A percentile compares a stretch with the other conserved stretches of the same genome.
phyloP scores from a whole-genome alignment of 1,139 yeast genomes.

The Debaryomyces sp. region DNA sequence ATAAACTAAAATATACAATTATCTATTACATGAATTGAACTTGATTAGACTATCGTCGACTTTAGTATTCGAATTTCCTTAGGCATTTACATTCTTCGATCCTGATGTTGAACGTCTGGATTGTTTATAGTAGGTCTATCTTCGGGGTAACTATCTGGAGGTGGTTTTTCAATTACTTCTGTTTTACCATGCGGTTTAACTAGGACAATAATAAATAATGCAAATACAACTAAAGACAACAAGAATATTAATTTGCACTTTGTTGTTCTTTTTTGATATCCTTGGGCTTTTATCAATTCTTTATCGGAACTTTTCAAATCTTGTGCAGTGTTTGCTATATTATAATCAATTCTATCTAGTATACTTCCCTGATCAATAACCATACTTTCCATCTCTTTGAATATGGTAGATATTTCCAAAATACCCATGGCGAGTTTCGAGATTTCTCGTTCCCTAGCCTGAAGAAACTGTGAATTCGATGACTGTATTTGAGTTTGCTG shows the following conservation, averaged over 20 bases:
- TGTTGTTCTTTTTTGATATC: slow-evolving; percentile 84
- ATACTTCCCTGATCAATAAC: slow-evolving; percentile 96
- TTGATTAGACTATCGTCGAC: background rate
- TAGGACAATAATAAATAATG: slow-evolving; percentile 69
- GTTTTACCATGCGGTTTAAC: slow-evolving; percentile 56
- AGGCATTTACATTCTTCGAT: background rate
- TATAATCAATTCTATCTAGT: slow-evolving; percentile 90
- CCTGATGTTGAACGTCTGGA: background rate
- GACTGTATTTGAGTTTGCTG: slow-evolving; percentile 45
- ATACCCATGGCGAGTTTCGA: slow-evolving; percentile 92
- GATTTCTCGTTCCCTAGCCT: slow-evolving; percentile 86
- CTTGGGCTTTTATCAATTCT: slow-evolving; percentile 74
- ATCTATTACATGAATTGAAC: too few relatives aligned
- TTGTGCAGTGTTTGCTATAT: slow-evolving; percentile 74
- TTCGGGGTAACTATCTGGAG: slow-evolving; percentile 4
- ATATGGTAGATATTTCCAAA: slow-evolving; percentile 87
- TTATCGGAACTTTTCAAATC: slow-evolving; percentile 77
- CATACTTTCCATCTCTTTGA: slow-evolving; percentile 88
- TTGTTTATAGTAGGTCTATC: slow-evolving; percentile 13
- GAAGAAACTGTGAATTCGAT: slow-evolving; percentile 47
- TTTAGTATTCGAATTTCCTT: background rate
- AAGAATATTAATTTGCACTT: slow-evolving; percentile 87
- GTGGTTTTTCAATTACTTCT: slow-evolving; percentile 27
- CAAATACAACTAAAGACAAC: slow-evolving; percentile 68
- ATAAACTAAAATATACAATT: background rate